Conservation (phyloP, 768 basidiomycete genomes). For the Pseudohyphozyma bogoriensis region DNA sequence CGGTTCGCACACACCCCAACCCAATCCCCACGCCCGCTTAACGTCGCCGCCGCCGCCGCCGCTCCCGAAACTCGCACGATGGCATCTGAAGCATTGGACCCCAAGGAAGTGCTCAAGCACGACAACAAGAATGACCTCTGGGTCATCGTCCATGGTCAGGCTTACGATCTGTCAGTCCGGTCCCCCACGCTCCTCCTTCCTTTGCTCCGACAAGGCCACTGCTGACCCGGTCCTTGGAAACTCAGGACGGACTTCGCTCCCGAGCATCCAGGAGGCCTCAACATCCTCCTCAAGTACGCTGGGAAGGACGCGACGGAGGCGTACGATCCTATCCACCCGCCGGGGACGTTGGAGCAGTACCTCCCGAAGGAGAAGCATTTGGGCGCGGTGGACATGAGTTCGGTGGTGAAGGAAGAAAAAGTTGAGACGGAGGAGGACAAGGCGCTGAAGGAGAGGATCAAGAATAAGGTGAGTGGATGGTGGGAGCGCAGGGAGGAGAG, state of each 20-base stretch:
- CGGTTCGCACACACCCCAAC: too few species aligned
- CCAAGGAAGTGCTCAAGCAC: slow-evolving; percentile 41
- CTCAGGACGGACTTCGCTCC: slow-evolving; percentile 9
- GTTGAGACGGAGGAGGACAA: slow-evolving; percentile 55
- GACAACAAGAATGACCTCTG: slow-evolving; percentile 57
- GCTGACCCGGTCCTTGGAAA: too few species aligned
- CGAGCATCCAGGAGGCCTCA: slow-evolving; percentile 52
- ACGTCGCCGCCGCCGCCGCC: too few species aligned
- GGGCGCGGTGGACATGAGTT: slow-evolving; percentile 55
- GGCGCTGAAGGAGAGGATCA: slow-evolving; percentile 59
- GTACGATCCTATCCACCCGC: slow-evolving; percentile 61
- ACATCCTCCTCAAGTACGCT: slow-evolving; percentile 71
- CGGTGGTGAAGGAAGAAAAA: slow-evolving; percentile 46
- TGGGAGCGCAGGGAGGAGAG: too few species aligned
- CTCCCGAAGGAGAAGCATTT: slow-evolving; percentile 62
- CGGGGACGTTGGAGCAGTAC: slow-evolving; percentile 60
- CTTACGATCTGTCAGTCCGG: slow-evolving; percentile 3
- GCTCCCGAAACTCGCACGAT: too few species aligned
- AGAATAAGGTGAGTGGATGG: too few species aligned
- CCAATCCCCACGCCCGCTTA: too few species aligned
- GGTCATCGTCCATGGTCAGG: slow-evolving; percentile 59
- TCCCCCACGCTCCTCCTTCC: neutral
- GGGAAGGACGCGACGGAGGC: slow-evolving; percentile 58
- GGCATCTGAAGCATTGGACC: too few species aligned
- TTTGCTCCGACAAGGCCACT: neutral